Percentiles rank a stretch among this genome's conserved stretches.
These are phyloP conservation scores for Leccinum disarticulatum DNA, from an alignment of 768 basidiomycete species.

Conservation along the genomic window DNA sequence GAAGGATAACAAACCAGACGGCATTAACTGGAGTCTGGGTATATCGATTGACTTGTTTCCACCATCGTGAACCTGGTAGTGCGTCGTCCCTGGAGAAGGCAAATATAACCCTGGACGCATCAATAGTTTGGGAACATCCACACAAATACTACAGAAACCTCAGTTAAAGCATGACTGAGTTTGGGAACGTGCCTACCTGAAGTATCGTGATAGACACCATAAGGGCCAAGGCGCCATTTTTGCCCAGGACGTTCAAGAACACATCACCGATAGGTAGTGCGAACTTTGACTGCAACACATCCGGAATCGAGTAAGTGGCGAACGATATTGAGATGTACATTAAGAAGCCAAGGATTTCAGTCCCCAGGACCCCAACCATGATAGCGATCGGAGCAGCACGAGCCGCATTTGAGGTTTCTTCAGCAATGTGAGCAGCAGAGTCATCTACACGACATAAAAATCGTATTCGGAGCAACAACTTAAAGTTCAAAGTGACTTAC, in stretches of 20 bases:
- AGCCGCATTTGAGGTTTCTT: constrained; percentile 45
- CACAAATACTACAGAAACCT: constrained; percentile 35
- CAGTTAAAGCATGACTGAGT: background rate
- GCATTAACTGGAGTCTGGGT: constrained; percentile 40
- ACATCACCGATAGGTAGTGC: constrained; percentile 44
- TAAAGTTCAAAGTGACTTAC: constrained; percentile 6
- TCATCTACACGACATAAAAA: constrained; percentile 34
- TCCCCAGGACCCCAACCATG: constrained; percentile 40
- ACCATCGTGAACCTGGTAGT: constrained; percentile 38
- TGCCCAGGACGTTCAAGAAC: constrained; percentile 39
- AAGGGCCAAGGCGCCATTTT: constrained; percentile 42
- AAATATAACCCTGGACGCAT: constrained; percentile 48
- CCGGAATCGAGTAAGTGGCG: constrained; percentile 40
- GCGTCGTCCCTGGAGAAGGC: constrained; percentile 42
- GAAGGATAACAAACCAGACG: constrained; percentile 39
- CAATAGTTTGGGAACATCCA: constrained; percentile 46
- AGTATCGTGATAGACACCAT: constrained; percentile 46
- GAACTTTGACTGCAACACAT: constrained; percentile 33
- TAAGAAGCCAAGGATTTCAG: constrained; percentile 43
- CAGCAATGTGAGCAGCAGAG: constrained; percentile 48
- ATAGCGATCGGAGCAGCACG: constrained; percentile 46
- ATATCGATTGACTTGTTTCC: constrained; percentile 33
- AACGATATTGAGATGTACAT: constrained; percentile 44
- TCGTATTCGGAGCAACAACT: background rate
- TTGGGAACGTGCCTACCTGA: constrained; percentile 33